Base-by-base conservation (phyloP, 176 grass and related monocot genomes). In the Pharus latifolius region DNA sequence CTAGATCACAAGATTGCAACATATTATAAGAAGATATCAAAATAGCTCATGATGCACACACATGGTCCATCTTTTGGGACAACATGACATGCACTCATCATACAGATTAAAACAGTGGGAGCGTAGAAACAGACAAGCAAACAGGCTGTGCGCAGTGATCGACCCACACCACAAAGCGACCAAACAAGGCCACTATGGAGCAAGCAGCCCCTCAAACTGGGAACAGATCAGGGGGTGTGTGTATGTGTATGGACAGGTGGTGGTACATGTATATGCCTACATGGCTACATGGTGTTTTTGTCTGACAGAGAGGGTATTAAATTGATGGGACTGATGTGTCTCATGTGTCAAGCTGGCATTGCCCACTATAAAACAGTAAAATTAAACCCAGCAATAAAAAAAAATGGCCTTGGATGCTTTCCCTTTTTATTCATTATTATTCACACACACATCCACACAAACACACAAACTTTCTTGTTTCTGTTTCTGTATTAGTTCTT, bases 371-470 rank as follows among this genome's bases (percentile, higher is more conserved):
- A 47, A 85, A 81, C 73, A 56, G 64, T 55, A 48, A 65, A 60
- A 46, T 1, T 48, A 65, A 24, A 12, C 61, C 61, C 53, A 46
- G 29, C n/a, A 54, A 55, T n/a, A 63, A 37, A 52, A 44, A 27
- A 80, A 74, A 73, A 15, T 14, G 56, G 55, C 83, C 24, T 80
- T 63, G 83, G 83, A 85, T 85, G 70, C 70, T 80, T 85, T 75
- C 76, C 56, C 42, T 41, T 81, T 65, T 3, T 10, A 49, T 49
- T 60, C 38, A 49, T 48, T 59, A 67, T 56, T 57, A 18, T 26
- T 7, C 31, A 42, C 55, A 11, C 17, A 41, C 53, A 6, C 54
- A 41, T 27, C 13, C 45, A 45, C 37, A 44, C 40, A 57, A 43
- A 7, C 23, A 38, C 52, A 45, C 19, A 65, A 28, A 22, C 27